phyloP scores from a whole-genome alignment of 768 basidiomycete species.

The Pleurotus eryngii region DNA sequence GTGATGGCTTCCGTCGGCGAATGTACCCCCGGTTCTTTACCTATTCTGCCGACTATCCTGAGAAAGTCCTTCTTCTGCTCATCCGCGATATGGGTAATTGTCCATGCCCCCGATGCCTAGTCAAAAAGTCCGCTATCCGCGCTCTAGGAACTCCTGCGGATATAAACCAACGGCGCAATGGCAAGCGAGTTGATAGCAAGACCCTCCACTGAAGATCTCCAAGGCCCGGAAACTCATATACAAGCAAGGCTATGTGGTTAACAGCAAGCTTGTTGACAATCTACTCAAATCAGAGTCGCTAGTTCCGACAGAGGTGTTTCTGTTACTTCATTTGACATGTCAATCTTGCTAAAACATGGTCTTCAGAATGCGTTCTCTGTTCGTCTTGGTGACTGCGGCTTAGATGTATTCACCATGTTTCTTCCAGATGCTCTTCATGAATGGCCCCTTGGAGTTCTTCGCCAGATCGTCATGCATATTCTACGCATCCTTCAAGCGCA shows the following conservation, averaged over 20 bases:
- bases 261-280: slow-evolving; percentile 20
- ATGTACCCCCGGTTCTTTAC: slow-evolving; percentile 31
- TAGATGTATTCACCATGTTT: slow-evolving; percentile 10
- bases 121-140: slow-evolving; percentile 23
- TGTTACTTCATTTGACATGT: too few relatives aligned
- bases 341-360: background rate
- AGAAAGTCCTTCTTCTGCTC: slow-evolving; percentile 31
- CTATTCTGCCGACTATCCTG: slow-evolving; percentile 38
- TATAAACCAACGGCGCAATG: background rate
- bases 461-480: background rate
- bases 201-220: slow-evolving; percentile 8
- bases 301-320: slow-evolving; percentile 25
- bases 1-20: slow-evolving; percentile 26
- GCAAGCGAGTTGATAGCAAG: slow-evolving; percentile 12
- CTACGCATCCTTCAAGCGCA: slow-evolving; percentile 10
- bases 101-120: slow-evolving; percentile 34
- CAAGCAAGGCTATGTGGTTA: slow-evolving; percentile 20
- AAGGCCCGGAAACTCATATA: slow-evolving; percentile 23
- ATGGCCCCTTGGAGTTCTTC: slow-evolving; percentile 2
- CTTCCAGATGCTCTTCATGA: slow-evolving; percentile 11
- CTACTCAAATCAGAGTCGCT: slow-evolving; percentile 23
- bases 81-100: slow-evolving; percentile 35
- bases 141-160: slow-evolving; percentile 26
- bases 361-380: slow-evolving; percentile 11
- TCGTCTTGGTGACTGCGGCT: slow-evolving; percentile 2